Base-by-base conservation (phyloP, 805 yeast species). In the Myxozyma sirexii region DNA sequence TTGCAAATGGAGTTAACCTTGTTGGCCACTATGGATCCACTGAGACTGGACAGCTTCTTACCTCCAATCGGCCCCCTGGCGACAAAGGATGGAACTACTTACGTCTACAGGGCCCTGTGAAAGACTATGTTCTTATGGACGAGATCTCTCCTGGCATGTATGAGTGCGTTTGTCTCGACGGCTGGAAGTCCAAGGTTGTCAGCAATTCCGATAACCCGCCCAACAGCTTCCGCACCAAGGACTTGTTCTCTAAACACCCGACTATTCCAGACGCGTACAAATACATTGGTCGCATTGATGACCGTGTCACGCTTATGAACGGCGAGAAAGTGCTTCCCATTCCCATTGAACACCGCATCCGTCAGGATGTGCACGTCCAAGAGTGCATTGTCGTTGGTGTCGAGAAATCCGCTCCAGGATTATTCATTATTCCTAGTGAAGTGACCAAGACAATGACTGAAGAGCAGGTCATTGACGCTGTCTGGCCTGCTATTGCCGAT, bases 371-470 rank as follows among this genome's bases (percentile, higher is more conserved):
- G 15, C 43, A 42, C 17, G 59, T 60, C 1, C 56, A 52, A 3
- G 64, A 60, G 19, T 51, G 54, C 23, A 53, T 60, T 24, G 64
- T 60, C n/a, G 59, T 58, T 23, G 64, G 64, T 10, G 59, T 57
- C 33, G 58, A 57, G 12, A 35, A 41, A 13, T 17, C 26, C n/a
- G 55, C 49, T 4, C 64, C 63, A 1, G 63, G 59, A 4, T 29
- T 60, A 8, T 29, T 57, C 29, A 41, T 60, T 19, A 41, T 60
- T 46, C 59, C 59, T 3, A 43, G 47, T 27, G 50, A 39, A 1
- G 23, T 17, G 3, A 21, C 51, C 12, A 29, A 10, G 21, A 6
- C 23, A 3, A 44, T 38, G 60, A 27, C 53, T 6, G 52, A 35
- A 13, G 55, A 45, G 8, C 37, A 60, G 15, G 41, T 56, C 23